Evolutionary conservation across 768 basidiomycete species (phyloP), one percentile per base, ranked within the genome.

Genomic region (Lentinula detonsa): DNA sequence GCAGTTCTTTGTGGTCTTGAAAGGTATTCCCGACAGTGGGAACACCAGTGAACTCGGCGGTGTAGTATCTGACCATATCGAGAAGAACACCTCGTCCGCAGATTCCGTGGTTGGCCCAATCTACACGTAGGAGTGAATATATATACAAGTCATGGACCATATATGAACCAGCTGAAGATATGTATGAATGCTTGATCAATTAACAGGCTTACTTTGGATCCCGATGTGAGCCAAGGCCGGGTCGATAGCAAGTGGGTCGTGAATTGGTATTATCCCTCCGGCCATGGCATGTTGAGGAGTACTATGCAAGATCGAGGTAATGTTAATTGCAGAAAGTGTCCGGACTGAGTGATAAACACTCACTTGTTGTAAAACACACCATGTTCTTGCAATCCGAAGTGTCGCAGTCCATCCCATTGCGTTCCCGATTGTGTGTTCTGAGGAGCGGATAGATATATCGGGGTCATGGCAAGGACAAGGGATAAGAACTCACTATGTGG

Each of bases 361-460:
- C 46, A 85, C 85, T 86, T 84, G 72, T 87, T 83, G 69, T 87
- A 88, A 67, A 84, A 86, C 21, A 86, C 73, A 2, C 75, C 75
- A 63, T 86, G 79, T 15, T 81, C 77, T 0, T 70, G 52, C 45
- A 87, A 62, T 2, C 84, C 84, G 65, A 77, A 84, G 64, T 88
- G 85, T 62, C 80, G 76, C 67, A 87, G 59, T 7, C 86, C 85
- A 64, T 88, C 87, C 86, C 86, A 87, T 65, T 89, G 86, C 4
- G 85, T 78, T 8, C 86, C 85, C 0, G 85, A 86, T 72, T 88
- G 87, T 0, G 86, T 86, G 64, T 89, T 88, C 86, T 88, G 13
- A 2, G 21, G 21, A 57, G 28, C 46, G 43, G 13, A 61, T 13
- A 34, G 34, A 42, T 5, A 39, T 35, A 43, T 40, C 5, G n/a